Evolutionary conservation across 1,284 basidiomycete species (phyloP).

Genomic region (Amylostereum areolatum): DNA sequence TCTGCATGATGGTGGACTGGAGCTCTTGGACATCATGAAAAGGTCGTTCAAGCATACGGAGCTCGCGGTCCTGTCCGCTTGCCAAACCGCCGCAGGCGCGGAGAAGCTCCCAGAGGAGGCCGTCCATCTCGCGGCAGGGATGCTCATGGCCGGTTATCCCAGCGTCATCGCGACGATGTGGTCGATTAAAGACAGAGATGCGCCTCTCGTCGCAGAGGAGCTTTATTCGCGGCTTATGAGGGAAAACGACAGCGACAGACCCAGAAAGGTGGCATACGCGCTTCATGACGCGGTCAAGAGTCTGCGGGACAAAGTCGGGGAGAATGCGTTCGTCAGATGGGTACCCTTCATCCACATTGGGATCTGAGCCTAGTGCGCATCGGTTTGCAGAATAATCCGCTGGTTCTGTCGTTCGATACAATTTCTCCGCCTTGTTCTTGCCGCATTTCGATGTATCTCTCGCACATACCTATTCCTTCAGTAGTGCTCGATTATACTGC

Average conservation of each 20-base stretch:
- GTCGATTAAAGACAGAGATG: not conserved
- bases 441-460: too few relatives aligned
- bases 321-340: not conserved
- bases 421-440: too few relatives aligned
- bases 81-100: not conserved
- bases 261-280: not conserved
- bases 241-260: not conserved
- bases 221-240: not conserved
- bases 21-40: not conserved
- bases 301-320: not conserved
- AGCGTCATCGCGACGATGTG: not conserved
- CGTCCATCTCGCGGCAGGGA: not conserved
- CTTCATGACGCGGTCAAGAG: not conserved
- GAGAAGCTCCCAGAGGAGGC: not conserved
- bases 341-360: not conserved
- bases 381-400: too few relatives aligned
- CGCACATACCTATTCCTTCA: too few relatives aligned
- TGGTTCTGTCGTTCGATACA: too few relatives aligned
- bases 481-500: too few relatives aligned
- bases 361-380: too few relatives aligned
- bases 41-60: not conserved
- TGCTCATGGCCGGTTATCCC: not conserved
- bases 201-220: not conserved
- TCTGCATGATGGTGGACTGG: not conserved
- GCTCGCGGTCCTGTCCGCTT: too few relatives aligned